phyloP scores from a whole-genome alignment of 331 rosid genomes.

The Spiraea crenata region DNA sequence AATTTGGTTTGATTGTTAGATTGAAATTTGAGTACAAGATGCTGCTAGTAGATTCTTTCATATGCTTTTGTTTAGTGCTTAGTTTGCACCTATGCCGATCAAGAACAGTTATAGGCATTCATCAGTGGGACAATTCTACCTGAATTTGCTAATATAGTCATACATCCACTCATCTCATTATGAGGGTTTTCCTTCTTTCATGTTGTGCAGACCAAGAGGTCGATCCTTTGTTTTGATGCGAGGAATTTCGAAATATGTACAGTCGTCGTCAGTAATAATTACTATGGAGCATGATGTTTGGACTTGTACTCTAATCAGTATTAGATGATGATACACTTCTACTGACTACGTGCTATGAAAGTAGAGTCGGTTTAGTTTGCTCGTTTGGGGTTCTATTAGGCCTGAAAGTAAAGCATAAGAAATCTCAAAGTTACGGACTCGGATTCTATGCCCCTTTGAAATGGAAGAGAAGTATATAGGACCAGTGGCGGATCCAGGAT shows the following conservation, averaged over 20 bases:
- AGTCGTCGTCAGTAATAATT: not conserved
- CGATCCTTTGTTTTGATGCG: not conserved
- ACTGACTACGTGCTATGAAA: not conserved
- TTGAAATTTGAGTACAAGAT: not conserved
- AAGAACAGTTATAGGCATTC: not conserved
- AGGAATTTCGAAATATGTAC: not conserved
- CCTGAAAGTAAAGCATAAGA: too few species aligned
- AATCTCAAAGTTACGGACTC: too few species aligned
- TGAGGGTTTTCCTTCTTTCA: conserved; percentile 31
- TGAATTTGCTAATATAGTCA: not conserved
- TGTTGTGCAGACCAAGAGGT: conserved; percentile 39
- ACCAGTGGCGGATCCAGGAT: too few species aligned
- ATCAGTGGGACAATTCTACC: not conserved
- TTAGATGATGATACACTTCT: not conserved
- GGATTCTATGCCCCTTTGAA: too few species aligned
- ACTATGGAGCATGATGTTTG: not conserved
- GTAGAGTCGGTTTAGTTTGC: too few species aligned
- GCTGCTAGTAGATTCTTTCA: not conserved
- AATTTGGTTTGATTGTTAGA: not conserved
- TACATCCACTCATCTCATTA: too few species aligned
- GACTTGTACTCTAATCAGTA: not conserved
- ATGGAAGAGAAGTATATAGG: too few species aligned
- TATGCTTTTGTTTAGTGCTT: not conserved
- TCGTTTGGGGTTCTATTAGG: too few species aligned
- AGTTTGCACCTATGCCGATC: not conserved